phyloP scores from a whole-genome alignment of 225 moss, liverwort and hornwort genomes.

The Polytrichum commune region DNA sequence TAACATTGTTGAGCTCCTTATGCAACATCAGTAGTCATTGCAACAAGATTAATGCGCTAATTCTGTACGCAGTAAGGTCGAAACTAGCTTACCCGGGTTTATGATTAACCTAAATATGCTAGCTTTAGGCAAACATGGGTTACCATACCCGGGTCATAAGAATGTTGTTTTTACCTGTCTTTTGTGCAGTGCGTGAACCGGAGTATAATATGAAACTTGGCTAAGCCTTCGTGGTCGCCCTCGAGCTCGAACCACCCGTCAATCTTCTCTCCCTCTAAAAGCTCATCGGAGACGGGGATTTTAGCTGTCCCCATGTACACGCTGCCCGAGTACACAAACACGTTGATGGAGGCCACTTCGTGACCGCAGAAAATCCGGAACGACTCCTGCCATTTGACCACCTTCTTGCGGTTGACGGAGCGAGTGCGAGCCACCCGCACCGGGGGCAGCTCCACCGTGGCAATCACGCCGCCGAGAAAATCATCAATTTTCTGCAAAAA shows the following conservation, averaged over 20 bases:
- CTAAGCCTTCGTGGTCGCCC: constrained; percentile 38
- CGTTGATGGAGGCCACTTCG: constrained; percentile 46
- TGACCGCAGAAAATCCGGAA: constrained; percentile 66
- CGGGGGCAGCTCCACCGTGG: constrained; percentile 61
- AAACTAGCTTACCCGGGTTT: too few species aligned
- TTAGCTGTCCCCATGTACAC: constrained; percentile 52
- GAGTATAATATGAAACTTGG: constrained; percentile 58
- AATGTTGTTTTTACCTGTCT: constrained; percentile 19
- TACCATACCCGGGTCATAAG: too few species aligned
- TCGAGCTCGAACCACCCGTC: constrained; percentile 64
- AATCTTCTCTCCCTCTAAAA: constrained; percentile 51
- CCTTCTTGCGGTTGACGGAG: constrained; percentile 39
- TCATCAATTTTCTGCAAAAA: constrained; percentile 61
- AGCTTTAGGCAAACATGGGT: too few species aligned
- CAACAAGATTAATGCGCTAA: too few species aligned
- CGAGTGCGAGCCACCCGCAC: constrained; percentile 65
- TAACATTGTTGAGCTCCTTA: too few species aligned
- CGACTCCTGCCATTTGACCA: constrained; percentile 61
- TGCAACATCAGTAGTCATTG: too few species aligned
- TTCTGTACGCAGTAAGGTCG: too few species aligned
- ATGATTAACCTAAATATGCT: too few species aligned
- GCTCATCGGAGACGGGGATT: constrained; percentile 44
- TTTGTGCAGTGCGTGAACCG: constrained; percentile 49
- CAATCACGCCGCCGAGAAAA: constrained; percentile 58
- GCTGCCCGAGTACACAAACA: constrained; percentile 50